These are phyloP conservation scores for Taphrina communis DNA, from an alignment of 1,139 yeast genomes.

Conservation along the genomic window DNA sequence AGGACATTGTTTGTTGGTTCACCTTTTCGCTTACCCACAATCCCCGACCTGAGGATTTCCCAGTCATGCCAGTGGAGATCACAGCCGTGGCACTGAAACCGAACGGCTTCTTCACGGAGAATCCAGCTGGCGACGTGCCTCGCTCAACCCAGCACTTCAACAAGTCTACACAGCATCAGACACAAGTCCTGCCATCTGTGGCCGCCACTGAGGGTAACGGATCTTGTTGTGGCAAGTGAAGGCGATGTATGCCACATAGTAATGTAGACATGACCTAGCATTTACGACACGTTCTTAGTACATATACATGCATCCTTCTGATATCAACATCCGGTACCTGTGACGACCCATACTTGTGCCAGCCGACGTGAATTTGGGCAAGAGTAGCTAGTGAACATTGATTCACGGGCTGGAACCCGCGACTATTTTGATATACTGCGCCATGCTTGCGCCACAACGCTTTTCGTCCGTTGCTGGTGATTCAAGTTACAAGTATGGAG, in stretches of 20 bases:
- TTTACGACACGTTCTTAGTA: too few relatives aligned
- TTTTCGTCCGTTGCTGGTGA: too few relatives aligned
- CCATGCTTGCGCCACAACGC: too few relatives aligned
- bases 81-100: slow-evolving; percentile 26
- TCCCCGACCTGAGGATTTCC: slow-evolving; percentile 90
- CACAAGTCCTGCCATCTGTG: neutral
- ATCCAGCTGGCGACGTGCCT: slow-evolving; percentile 33
- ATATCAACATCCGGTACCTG: too few relatives aligned
- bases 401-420: too few relatives aligned
- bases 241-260: neutral
- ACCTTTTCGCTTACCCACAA: slow-evolving; percentile 83
- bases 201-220: slow-evolving; percentile 11
- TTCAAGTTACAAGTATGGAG: too few relatives aligned
- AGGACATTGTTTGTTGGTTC: slow-evolving; percentile 74
- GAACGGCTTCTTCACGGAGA: slow-evolving; percentile 29
- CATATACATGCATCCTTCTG: too few relatives aligned
- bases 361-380: too few relatives aligned
- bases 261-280: too few relatives aligned
- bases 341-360: too few relatives aligned
- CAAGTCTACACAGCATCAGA: slow-evolving; percentile 18
- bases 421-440: too few relatives aligned
- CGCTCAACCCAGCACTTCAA: slow-evolving; percentile 26
- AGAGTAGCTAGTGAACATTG: too few relatives aligned
- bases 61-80: slow-evolving; percentile 61
- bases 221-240: neutral